Base-by-base conservation (phyloP, 2,329 filamentous ascomycete species). In the Nannizzia gypsea region DNA sequence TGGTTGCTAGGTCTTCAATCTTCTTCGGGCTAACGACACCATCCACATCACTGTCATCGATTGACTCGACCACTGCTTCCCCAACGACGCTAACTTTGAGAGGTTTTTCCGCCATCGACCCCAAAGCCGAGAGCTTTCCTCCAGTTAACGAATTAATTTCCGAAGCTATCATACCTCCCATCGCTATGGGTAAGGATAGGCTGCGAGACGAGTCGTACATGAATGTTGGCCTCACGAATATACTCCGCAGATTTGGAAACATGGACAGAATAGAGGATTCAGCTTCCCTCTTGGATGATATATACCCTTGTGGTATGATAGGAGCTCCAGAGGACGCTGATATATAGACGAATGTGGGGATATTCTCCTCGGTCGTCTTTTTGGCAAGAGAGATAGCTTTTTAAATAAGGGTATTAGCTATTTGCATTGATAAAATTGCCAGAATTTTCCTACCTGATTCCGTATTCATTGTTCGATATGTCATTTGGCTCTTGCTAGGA, bases 401-500 rank as follows among this genome's bases (percentile, higher is more conserved):
- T 61, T 66, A n/a, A 8, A 62, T 9, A 50, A 42, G 20, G n/a
- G 26, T 54, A 57, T 60, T 57, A 58, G 57, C 57, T 17, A 38
- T 6, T 26, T 17, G 17, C 52, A 38, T 34, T 55, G 6, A n/a
- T 26, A 38, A 6, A 15, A 22, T 20, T 4, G 13, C 4, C 36
- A 38, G 44, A 13, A 31, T 17, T 38, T 38, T 68, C 70, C 34
- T 68, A 81, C 80, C 80, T 48, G 81, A 81, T 75, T 97, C 92
- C 60, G 93, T 83, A 76, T 99, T 99, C 90, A 99, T 96, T 62
- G 90, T 80, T 77, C 97, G 93, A 77, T 99, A 99, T 17, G 92
- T 96, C 67, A 96, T 79, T 74, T 93, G 88, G 26, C 56, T 36
- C 17, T 58, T 58, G 31, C 28, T 34, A 4, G 42, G 9, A 11